phyloP scores from a whole-genome alignment of 768 basidiomycete genomes.

The Peribolospora kevripleyi region DNA sequence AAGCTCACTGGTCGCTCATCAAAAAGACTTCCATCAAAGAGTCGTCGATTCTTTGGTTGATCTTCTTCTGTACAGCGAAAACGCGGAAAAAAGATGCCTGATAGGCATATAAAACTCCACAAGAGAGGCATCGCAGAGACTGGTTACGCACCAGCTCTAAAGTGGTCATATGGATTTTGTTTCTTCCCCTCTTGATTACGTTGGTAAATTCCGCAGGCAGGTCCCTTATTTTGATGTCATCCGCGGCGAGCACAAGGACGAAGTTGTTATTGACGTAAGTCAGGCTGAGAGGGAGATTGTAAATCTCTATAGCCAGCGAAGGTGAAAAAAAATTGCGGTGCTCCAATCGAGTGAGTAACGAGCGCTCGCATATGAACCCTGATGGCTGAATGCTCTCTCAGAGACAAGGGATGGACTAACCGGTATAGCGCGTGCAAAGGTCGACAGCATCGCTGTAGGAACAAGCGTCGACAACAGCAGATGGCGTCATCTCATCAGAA shows the following conservation, averaged over 20 bases:
- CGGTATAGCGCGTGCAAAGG: no score
- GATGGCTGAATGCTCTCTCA: no score
- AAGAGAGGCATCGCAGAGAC: no score
- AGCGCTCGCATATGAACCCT: no score
- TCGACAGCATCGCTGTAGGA: no score
- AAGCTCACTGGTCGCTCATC: conserved; percentile 47
- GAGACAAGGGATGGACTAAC: no score
- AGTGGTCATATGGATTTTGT: no score
- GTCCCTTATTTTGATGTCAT: conserved; percentile 29
- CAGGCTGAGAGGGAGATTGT: conserved; percentile 39
- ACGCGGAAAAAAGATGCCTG: neutral
- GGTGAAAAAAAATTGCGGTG: no score
- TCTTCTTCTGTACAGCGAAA: conserved; percentile 5
- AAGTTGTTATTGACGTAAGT: conserved; percentile 47
- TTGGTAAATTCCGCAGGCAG: conserved; percentile 52
- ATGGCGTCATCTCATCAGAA: no score
- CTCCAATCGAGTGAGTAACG: no score
- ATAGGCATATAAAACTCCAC: no score
- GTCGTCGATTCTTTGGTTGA: conserved; percentile 54
- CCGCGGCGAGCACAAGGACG: conserved; percentile 44
- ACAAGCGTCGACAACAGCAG: no score
- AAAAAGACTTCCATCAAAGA: conserved; percentile 71
- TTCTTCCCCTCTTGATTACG: conserved; percentile 17
- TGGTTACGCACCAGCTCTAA: conserved; percentile 5
- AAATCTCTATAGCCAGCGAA: conserved; percentile 22